These are phyloP conservation scores for Pseudogymnoascus sp. DNA, from an alignment of 2,329 filamentous ascomycete genomes.

Conservation along the genomic window DNA sequence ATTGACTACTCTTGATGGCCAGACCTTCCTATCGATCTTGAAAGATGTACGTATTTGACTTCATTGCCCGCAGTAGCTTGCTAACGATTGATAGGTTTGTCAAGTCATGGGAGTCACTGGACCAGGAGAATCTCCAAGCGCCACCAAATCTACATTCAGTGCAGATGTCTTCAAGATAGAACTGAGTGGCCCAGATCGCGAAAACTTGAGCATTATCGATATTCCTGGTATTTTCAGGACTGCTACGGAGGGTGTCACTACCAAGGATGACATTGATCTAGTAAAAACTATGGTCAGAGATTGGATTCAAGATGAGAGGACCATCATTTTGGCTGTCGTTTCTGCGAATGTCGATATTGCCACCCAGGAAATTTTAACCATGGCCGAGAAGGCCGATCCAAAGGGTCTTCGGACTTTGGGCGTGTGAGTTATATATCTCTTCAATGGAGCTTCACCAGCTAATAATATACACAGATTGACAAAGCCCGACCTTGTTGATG, in stretches of 20 bases:
- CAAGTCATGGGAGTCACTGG: conserved; percentile 17
- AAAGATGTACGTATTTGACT: conserved; percentile 14
- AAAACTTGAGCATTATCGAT: conserved; percentile 53
- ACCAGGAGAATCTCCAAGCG: conserved; percentile 9
- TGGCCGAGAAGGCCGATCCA: conserved; percentile 13
- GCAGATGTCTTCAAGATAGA: conserved; percentile 22
- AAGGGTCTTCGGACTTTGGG: conserved; percentile 13
- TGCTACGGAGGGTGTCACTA: conserved; percentile 20
- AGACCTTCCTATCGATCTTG: conserved; percentile 15
- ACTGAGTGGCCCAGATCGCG: conserved; percentile 32
- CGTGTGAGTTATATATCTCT: conserved; percentile 7
- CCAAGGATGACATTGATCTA: conserved; percentile 37
- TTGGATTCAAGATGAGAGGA: conserved; percentile 49
- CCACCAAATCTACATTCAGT: conserved; percentile 15
- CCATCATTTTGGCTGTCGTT: conserved; percentile 20
- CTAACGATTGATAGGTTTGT: conserved; percentile 12
- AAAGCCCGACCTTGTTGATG: conserved; percentile 49
- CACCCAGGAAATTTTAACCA: conserved; percentile 27
- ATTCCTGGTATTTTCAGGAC: conserved; percentile 51
- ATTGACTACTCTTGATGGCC: conserved; percentile 13
- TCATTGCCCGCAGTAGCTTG: neutral
- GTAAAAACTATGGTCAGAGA: conserved; percentile 43
- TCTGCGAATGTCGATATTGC: conserved; percentile 25
- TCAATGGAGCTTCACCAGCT: neutral
- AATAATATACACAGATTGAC: conserved; percentile 32